A percentile compares a stretch with the other conserved stretches of the same genome.
Evolutionary conservation across 2,329 filamentous ascomycete species (phyloP).

Genomic region (Tolypocladium amazonense): DNA sequence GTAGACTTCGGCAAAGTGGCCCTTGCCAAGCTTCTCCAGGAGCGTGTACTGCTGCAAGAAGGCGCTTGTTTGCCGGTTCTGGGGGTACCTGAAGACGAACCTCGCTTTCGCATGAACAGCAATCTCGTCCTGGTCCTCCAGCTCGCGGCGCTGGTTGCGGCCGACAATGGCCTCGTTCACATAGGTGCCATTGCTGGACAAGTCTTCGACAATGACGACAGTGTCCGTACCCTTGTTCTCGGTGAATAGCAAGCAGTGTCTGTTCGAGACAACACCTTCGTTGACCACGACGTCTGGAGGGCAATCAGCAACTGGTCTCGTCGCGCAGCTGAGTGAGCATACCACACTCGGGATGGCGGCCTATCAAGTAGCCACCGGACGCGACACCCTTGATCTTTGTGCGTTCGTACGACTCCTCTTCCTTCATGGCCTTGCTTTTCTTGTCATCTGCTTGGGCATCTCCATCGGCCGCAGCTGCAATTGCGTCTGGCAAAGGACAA

Average conservation of each 20-base stretch:
- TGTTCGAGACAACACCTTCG: constrained; percentile 76
- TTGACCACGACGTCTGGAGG: constrained; percentile 56
- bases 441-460: constrained; percentile 29
- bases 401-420: constrained; percentile 50
- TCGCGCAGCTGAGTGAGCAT: constrained; percentile 24
- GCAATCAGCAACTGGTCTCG: neutral
- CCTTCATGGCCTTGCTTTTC: constrained; percentile 38
- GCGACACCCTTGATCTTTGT: constrained; percentile 51
- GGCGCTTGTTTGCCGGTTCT: constrained; percentile 58
- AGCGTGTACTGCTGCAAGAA: constrained; percentile 84
- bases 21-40: constrained; percentile 79
- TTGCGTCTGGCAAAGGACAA: constrained; percentile 50
- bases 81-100: constrained; percentile 87
- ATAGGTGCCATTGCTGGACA: constrained; percentile 94
- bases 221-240: constrained; percentile 48
- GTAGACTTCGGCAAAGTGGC: constrained; percentile 91
- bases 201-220: constrained; percentile 75
- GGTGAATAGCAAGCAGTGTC: constrained; percentile 61
- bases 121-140: constrained; percentile 85
- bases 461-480: constrained; percentile 23
- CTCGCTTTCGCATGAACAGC: constrained; percentile 74
- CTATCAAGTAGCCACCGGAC: constrained; percentile 80
- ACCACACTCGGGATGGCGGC: constrained; percentile 90
- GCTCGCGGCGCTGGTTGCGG: constrained; percentile 80
- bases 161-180: constrained; percentile 88